A percentile compares a stretch with the other conserved stretches of the same genome.
Evolutionary conservation across 192 early-diverging fungal species (phyloP).

Genomic region (Fimicolochytrium jonesii): DNA sequence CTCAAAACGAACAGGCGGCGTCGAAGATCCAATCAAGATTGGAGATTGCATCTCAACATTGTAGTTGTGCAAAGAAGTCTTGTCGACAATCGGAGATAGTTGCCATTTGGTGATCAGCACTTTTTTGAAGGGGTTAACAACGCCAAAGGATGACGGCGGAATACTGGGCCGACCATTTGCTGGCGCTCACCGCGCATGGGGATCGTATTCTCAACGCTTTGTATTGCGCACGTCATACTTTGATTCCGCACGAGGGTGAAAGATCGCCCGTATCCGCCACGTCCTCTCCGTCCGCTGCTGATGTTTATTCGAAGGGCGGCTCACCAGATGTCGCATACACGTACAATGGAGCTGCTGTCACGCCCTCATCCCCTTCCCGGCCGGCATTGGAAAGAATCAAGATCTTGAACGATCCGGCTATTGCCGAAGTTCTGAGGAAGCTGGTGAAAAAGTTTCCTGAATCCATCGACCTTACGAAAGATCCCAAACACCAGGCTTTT

Average conservation of each 20-base stretch:
- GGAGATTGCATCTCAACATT: too few species aligned
- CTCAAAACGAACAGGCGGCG: too few species aligned
- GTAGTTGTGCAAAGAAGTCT: too few species aligned
- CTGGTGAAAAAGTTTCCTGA: slow-evolving; percentile 38
- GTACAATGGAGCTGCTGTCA: slow-evolving; percentile 19
- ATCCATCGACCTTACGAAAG: slow-evolving; percentile 18
- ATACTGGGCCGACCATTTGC: slow-evolving; percentile 35
- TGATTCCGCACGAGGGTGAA: too few species aligned
- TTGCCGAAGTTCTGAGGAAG: slow-evolving; percentile 22
- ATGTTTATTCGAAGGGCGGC: slow-evolving; percentile 26
- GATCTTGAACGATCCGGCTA: slow-evolving; percentile 12
- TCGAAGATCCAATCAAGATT: too few species aligned
- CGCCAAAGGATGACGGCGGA: slow-evolving; percentile 26
- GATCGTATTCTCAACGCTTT: slow-evolving; percentile 23
- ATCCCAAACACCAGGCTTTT: slow-evolving; percentile 11
- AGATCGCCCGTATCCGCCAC: background rate
- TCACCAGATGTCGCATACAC: slow-evolving; percentile 22
- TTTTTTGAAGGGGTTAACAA: too few species aligned
- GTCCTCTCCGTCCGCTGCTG: slow-evolving; percentile 8
- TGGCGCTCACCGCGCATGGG: slow-evolving; percentile 19
- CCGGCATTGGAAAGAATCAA: slow-evolving; percentile 20
- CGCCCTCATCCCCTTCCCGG: slow-evolving; percentile 23
- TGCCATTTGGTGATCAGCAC: too few species aligned
- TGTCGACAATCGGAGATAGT: too few species aligned
- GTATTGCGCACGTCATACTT: slow-evolving; percentile 17